Percentiles rank a stretch among this genome's conserved stretches.
Evolutionary conservation across 2,329 filamentous ascomycete species (phyloP).

Genomic region (Emmonsiellopsis sp.): DNA sequence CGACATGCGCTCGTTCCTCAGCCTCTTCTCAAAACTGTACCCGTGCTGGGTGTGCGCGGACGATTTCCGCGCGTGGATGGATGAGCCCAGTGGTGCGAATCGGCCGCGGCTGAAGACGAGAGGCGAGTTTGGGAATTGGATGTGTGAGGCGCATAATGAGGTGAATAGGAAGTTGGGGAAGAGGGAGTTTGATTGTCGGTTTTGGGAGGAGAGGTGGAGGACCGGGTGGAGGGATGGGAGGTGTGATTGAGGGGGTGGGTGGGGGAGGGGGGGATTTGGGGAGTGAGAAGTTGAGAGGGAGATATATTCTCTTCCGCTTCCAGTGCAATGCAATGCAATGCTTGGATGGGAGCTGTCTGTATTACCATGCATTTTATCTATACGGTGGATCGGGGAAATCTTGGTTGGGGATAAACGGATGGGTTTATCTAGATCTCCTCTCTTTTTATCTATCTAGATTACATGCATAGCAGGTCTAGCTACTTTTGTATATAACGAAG

Average conservation of each 20-base stretch:
- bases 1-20: conserved; percentile 69
- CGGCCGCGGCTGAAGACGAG: conserved; percentile 50
- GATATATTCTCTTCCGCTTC: too few relatives aligned
- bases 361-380: too few relatives aligned
- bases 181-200: conserved; percentile 74
- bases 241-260: conserved; percentile 42
- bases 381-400: too few relatives aligned
- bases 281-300: too few relatives aligned
- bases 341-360: too few relatives aligned
- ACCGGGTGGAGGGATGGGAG: conserved; percentile 69
- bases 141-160: conserved; percentile 43
- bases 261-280: neutral
- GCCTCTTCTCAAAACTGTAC: conserved; percentile 75
- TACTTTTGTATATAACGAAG: too few relatives aligned
- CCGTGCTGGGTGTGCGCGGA: conserved; percentile 94
- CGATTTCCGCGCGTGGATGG: conserved; percentile 79
- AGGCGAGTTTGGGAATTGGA: conserved; percentile 39
- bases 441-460: too few relatives aligned
- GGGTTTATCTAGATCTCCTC: too few relatives aligned
- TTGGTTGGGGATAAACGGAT: too few relatives aligned
- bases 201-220: conserved; percentile 91
- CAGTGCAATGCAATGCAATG: too few relatives aligned
- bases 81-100: conserved; percentile 46
- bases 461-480: too few relatives aligned
- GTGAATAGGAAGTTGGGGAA: conserved; percentile 72